Conservation (phyloP, 1,139 yeast genomes). For the Saccharomyces uvarum region DNA sequence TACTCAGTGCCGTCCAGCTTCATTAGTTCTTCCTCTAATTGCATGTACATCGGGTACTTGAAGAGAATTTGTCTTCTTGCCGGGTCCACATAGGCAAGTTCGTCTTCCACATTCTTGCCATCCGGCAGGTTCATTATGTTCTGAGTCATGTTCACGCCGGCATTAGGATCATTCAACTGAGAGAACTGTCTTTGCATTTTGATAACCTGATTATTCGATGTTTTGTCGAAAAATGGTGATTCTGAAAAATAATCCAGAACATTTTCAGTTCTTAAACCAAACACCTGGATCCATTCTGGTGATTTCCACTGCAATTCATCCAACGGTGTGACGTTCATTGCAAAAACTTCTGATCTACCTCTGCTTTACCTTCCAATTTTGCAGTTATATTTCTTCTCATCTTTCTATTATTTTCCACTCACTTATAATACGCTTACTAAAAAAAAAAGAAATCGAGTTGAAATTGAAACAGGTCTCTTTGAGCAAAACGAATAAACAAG, state of each 20-base stretch:
- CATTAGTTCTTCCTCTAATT: constrained; percentile 45
- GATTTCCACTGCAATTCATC: constrained; percentile 96
- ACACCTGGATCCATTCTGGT: constrained; percentile 92
- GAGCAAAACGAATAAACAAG: background rate
- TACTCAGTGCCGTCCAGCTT: constrained; percentile 86
- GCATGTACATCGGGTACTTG: constrained; percentile 29
- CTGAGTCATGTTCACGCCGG: constrained; percentile 7
- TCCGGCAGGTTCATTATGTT: constrained; percentile 2
- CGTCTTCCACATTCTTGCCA: constrained; percentile 6
- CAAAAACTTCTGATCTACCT: background rate
- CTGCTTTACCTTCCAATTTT: background rate
- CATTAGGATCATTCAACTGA: constrained; percentile 15
- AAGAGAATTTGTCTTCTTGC: constrained; percentile 21
- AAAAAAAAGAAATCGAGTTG: background rate
- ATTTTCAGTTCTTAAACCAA: constrained; percentile 79
- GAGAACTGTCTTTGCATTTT: constrained; percentile 88
- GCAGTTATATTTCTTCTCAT: background rate
- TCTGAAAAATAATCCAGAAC: constrained; percentile 88
- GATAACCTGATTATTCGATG: constrained; percentile 87
- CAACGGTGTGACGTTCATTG: constrained; percentile 35
- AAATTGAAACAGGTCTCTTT: background rate
- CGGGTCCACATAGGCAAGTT: constrained; percentile 18
- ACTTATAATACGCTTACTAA: background rate
- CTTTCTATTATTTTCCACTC: background rate
- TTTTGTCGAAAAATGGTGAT: constrained; percentile 90